Conservation (phyloP, 768 basidiomycete species). For the Hemileccinum impolitum region DNA sequence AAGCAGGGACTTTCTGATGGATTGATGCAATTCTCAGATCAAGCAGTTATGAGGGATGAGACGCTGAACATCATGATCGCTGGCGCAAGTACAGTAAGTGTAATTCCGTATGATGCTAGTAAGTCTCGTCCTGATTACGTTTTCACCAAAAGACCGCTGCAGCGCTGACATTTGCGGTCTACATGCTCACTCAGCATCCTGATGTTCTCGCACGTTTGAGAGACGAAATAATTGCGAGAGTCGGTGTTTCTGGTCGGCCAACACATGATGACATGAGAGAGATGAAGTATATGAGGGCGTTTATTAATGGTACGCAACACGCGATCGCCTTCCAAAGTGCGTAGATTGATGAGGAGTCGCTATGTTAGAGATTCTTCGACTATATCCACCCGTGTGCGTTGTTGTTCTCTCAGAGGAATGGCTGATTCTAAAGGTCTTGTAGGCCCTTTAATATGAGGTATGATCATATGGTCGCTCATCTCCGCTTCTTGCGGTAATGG, state of each 20-base stretch:
- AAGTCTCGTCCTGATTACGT: no score
- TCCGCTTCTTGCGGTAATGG: not conserved
- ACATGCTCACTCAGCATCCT: conserved; percentile 37
- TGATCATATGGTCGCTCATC: not conserved
- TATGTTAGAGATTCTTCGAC: conserved; percentile 29
- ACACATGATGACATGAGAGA: conserved; percentile 55
- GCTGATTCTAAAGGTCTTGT: conserved; percentile 1
- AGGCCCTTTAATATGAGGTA: conserved; percentile 27
- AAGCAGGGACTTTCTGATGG: no score
- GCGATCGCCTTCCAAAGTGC: not conserved
- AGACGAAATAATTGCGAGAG: conserved; percentile 51
- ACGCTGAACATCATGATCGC: conserved; percentile 30
- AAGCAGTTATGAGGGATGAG: conserved; percentile 23
- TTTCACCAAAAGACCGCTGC: conserved; percentile 6
- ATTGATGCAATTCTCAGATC: conserved; percentile 13
- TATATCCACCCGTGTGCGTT: conserved; percentile 30
- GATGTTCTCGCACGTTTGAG: conserved; percentile 45
- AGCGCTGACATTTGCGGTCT: conserved; percentile 21
- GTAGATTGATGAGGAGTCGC: not conserved
- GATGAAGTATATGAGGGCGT: conserved; percentile 63
- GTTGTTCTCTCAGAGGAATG: not conserved
- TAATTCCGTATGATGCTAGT: no score
- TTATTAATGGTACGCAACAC: conserved; percentile 53
- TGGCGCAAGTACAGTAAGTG: conserved; percentile 41
- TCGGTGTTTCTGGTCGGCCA: conserved; percentile 48